Evolutionary conservation across 164 flowering plant genomes (phyloP), one percentile per base, ranked within the genome.

Genomic region (Vitis labrusca): DNA sequence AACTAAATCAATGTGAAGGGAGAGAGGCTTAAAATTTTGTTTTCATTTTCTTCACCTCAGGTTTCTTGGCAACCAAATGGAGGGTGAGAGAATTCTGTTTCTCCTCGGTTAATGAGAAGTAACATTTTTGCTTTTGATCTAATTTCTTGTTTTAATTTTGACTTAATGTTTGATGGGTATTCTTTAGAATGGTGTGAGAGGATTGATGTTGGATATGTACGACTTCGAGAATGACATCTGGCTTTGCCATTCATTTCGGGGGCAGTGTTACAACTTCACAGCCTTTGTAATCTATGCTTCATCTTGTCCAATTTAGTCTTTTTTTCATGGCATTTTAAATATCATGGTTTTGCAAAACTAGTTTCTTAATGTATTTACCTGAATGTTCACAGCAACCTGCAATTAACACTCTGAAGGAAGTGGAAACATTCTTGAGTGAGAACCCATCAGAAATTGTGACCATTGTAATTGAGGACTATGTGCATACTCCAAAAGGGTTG

Each of bases 131-230:
- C 56, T 66, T 47, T 52, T 48, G 10, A 57, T 17, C 12, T 29
- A 2, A 51, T 17, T 0, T 47, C 64, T 3, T 62, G 55, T 32
- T 60, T 59, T 59, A 37, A 37, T 37, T 37, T 37, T 37, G 44
- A 37, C 44, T 37, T 5, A 37, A 37, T 70, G 48, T 59, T 69
- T 76, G 62, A 57, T 83, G 74, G 50, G 44, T 52, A 2, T 70
- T 69, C n/a, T 72, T 54, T 73, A 96, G 99, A 96, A 96, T 84
- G 99, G 99, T 65, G 98, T 87, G 57, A 86, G 99, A 76, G 99
- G 98, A 57, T 81, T 96, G 84, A 96, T 96, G 99, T 73, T 96
- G 91, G 99, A 96, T 75, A 89, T 96, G 99, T 96, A 96, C 47
- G 99, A 96, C 69, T 96, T 87, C 69, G 81, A 86, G 65, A 74